Conservation (phyloP, 2,329 filamentous ascomycete species). For the Fusarium camptoceras region DNA sequence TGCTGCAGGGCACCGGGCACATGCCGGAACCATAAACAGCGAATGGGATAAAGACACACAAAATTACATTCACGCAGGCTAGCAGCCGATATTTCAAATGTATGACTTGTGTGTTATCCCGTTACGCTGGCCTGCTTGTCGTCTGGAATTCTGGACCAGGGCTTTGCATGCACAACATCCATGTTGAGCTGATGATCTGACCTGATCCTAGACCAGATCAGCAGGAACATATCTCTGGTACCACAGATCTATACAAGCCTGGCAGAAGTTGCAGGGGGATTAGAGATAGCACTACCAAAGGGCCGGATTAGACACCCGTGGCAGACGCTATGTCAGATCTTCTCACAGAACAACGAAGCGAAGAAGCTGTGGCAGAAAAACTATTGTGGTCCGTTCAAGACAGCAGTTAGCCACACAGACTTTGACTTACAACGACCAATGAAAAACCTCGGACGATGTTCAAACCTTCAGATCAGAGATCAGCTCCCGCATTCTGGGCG, state of each 20-base stretch:
- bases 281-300: not conserved
- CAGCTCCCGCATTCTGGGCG: conserved; percentile 2
- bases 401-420: not conserved
- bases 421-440: conserved; percentile 11
- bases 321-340: not conserved
- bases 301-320: not conserved
- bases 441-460: not conserved
- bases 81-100: not conserved
- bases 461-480: not conserved
- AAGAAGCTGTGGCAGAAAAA: not conserved
- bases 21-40: not conserved
- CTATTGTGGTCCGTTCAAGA: not conserved
- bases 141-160: not conserved
- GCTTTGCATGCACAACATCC: not conserved
- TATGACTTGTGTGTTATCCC: not conserved
- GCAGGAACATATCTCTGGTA: not conserved
- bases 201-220: not conserved
- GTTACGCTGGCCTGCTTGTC: not conserved
- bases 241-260: not conserved
- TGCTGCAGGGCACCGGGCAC: not conserved
- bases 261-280: not conserved
- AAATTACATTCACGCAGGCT: not conserved
- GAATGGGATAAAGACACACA: not conserved
- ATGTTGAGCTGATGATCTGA: not conserved
- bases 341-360: not conserved